Base-by-base conservation (phyloP, 176 grass and related monocot species). In the Carex pumila region DNA sequence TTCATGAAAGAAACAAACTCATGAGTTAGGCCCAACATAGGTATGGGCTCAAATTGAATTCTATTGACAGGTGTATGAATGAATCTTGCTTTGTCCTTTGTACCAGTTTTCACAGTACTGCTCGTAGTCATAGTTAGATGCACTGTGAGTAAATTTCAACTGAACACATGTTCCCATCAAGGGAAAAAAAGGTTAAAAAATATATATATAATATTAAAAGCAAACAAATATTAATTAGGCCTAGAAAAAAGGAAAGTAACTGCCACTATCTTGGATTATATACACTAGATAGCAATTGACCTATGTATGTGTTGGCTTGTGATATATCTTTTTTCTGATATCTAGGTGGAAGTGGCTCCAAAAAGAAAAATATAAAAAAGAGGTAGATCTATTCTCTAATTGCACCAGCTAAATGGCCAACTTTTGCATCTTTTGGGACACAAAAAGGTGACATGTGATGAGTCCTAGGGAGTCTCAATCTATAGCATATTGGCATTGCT, bases 381-480 rank as follows among this genome's bases (percentile, higher is more conserved):
- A 36, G 43, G 68, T 68, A 63, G 62, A 83, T 83, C 43, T 83
- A 69, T 83, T 83, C 81, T 83, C 45, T 83, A 49, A 50, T 78
- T 78, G 50, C 73, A 78, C 52, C 64, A 66, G 12, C 80, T 83
- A 65, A 65, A 50, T 83, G 18, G 47, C 61, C 81, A 83, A 83
- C 81, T 83, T 83, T 69, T 83, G 62, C 81, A 83, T 83, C 62
- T 83, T 83, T 83, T 83, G 81, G 58, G 79, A 83, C 81, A 66
- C 61, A 68, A 83, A 83, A 83, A 83, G 61, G 81, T 81, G 41
- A 81, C 37, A 45, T 63, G 79, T 65, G 79, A 66, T 63, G 21
- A 83, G 73, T 78, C 73, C 73, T 78, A 57, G 73, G 73, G 73
- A 78, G 53, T 56, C 71, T 53, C 73, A 78, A 56, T 78, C 56